Percentiles rank a stretch among this genome's conserved stretches.
Conservation (phyloP, 2,329 filamentous ascomycete genomes). For the Calonectria multiphialidica region DNA sequence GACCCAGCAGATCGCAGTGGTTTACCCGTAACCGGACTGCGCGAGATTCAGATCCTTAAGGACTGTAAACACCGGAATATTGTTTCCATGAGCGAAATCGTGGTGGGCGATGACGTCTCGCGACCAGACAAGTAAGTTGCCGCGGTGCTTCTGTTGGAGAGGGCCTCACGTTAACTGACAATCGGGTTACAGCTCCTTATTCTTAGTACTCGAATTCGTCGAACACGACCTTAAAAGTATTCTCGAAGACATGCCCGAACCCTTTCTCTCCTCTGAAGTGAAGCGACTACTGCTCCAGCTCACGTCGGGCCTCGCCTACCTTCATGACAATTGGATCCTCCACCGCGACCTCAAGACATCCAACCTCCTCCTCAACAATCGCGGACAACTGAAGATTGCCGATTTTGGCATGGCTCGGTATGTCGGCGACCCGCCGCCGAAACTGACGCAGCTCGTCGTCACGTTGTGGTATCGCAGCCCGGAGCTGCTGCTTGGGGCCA, state of each 20-base stretch:
- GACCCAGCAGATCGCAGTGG: slow-evolving; percentile 79
- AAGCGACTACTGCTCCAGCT: slow-evolving; percentile 92
- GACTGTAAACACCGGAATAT: slow-evolving; percentile 86
- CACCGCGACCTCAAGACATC: slow-evolving; percentile 95
- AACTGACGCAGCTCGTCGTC: slow-evolving; percentile 92
- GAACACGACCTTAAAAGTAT: slow-evolving; percentile 97
- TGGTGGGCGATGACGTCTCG: slow-evolving; percentile 75
- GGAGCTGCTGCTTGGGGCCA: slow-evolving; percentile 86
- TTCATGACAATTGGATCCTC: slow-evolving; percentile 91
- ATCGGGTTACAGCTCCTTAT: slow-evolving; percentile 71
- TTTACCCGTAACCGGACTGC: slow-evolving; percentile 90
- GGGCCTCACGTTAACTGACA: slow-evolving; percentile 18
- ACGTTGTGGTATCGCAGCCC: slow-evolving; percentile 97
- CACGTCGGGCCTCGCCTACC: slow-evolving; percentile 81
- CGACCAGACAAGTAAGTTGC: slow-evolving; percentile 65
- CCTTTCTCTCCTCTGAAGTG: slow-evolving; percentile 91
- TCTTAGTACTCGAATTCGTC: slow-evolving; percentile 96
- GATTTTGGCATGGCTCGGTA: slow-evolving; percentile 99
- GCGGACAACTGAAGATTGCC: slow-evolving; percentile 92
- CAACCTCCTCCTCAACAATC: slow-evolving; percentile 95
- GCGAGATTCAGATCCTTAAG: slow-evolving; percentile 92
- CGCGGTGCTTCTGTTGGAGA: background rate
- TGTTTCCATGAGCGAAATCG: slow-evolving; percentile 84
- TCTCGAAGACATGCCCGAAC: slow-evolving; percentile 93
- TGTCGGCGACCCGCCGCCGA: slow-evolving; percentile 80